Percentiles rank a stretch among this genome's conserved stretches.
Conservation (phyloP, 768 basidiomycete genomes). For the Mrakia hoshinonis region DNA sequence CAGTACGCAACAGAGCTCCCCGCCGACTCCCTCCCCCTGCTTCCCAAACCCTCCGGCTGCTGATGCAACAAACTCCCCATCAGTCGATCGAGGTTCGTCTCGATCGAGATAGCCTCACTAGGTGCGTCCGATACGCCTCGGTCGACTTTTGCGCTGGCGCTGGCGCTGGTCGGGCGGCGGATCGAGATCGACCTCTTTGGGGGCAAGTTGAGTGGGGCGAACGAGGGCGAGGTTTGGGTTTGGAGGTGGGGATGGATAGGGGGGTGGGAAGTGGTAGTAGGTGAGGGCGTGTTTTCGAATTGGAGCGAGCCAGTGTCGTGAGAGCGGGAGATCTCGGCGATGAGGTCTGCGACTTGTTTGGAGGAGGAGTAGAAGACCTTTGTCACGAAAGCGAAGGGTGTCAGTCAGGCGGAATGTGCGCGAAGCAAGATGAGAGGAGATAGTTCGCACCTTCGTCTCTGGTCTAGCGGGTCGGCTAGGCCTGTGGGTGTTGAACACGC, state of each 20-base stretch:
- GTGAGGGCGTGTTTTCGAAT: conserved; percentile 1
- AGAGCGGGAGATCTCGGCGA: conserved; percentile 15
- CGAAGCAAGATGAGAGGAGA: background rate
- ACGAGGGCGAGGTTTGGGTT: background rate
- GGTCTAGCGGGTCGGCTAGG: background rate
- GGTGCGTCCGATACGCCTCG: too few species aligned
- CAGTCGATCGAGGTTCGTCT: too few species aligned
- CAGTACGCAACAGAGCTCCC: too few species aligned
- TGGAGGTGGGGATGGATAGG: background rate
- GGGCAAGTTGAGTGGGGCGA: conserved; percentile 9
- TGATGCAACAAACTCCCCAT: too few species aligned
- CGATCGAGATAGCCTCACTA: too few species aligned
- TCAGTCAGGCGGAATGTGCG: background rate
- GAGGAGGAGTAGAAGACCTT: conserved; percentile 25
- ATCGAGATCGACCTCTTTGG: conserved; percentile 21
- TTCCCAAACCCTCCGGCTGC: too few species aligned
- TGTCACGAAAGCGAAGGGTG: background rate
- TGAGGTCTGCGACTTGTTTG: conserved; percentile 25
- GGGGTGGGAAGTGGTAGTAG: background rate
- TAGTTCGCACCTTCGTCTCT: conserved; percentile 20
- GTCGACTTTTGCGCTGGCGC: too few species aligned
- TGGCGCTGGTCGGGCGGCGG: background rate
- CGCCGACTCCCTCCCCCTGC: too few species aligned
- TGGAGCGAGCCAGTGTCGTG: conserved; percentile 16
- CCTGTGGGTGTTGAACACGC: background rate